Percentiles rank a stretch among this genome's conserved stretches.
phyloP scores from a whole-genome alignment of 805 yeast genomes.

The Danielozyma ontarioensis region DNA sequence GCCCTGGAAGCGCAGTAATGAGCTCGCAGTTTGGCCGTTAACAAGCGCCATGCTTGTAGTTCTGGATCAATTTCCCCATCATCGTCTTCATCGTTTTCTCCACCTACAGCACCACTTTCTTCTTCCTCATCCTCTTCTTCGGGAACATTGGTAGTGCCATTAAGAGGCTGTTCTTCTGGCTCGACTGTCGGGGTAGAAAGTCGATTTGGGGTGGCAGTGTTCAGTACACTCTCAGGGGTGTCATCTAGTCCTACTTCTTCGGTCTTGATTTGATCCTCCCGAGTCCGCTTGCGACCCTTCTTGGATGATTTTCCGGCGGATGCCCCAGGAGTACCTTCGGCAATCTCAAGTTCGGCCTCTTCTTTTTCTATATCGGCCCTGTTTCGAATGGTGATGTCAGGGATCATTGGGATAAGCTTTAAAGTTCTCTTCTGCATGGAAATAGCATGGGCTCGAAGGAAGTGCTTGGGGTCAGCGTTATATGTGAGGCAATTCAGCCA shows the following conservation, averaged over 20 bases:
- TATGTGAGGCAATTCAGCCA: slow-evolving; percentile 93
- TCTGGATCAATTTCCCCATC: slow-evolving; percentile 74
- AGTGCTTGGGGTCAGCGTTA: slow-evolving; percentile 93
- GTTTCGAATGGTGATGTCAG: slow-evolving; percentile 76
- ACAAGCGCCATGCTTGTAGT: slow-evolving; percentile 75
- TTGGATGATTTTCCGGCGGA: slow-evolving; percentile 33
- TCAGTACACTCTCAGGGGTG: slow-evolving; percentile 11
- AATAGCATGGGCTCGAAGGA: slow-evolving; percentile 81
- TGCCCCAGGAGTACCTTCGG: slow-evolving; percentile 17
- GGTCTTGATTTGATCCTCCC: slow-evolving; percentile 28
- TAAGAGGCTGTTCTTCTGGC: slow-evolving; percentile 1
- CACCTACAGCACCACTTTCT: slow-evolving; percentile 27
- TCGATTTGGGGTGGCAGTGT: slow-evolving; percentile 8
- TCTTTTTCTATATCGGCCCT: slow-evolving; percentile 69
- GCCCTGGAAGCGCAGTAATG: slow-evolving; percentile 67
- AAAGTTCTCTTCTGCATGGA: slow-evolving; percentile 93
- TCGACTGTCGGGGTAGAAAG: slow-evolving; percentile 5
- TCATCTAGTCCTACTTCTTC: slow-evolving; percentile 17
- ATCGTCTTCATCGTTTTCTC: slow-evolving; percentile 36
- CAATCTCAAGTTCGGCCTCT: slow-evolving; percentile 37
- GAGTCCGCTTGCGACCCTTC: slow-evolving; percentile 37
- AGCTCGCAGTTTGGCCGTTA: slow-evolving; percentile 75
- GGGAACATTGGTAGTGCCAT: no score
- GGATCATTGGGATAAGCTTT: slow-evolving; percentile 75
- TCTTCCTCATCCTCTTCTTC: slow-evolving; percentile 38